These are phyloP conservation scores for Tuber borchii DNA, from an alignment of 495 filamentous ascomycete species.

Conservation along the genomic window DNA sequence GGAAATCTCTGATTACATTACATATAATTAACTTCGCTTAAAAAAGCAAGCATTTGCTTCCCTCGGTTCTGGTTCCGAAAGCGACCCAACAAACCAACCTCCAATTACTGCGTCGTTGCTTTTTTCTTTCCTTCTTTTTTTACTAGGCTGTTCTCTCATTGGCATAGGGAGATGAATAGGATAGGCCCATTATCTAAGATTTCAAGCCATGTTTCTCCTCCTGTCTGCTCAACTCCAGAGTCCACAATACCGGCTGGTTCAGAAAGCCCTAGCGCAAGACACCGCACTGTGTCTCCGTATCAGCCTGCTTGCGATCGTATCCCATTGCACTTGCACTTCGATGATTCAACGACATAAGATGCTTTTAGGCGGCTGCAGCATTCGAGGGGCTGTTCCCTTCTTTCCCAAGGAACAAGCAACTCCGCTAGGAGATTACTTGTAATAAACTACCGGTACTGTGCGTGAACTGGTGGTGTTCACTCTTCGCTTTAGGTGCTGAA, in stretches of 20 bases:
- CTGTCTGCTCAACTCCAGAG: not conserved
- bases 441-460: too few relatives aligned
- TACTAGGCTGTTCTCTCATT: not conserved
- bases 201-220: conserved; percentile 1
- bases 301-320: not conserved
- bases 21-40: not conserved
- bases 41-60: not conserved
- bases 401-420: not conserved
- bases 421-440: not conserved
- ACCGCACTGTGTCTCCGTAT: not conserved
- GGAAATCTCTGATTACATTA: too few relatives aligned
- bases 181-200: not conserved
- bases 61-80: not conserved
- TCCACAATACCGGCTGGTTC: not conserved
- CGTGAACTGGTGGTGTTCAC: not conserved
- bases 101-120: not conserved
- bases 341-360: not conserved
- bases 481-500: not conserved
- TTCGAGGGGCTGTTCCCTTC: not conserved
- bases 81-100: not conserved
- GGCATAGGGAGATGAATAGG: not conserved
- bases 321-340: not conserved
- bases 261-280: not conserved
- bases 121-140: not conserved
- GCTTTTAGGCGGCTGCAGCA: not conserved